phyloP scores from a whole-genome alignment of 108 stramenopile species.

The Cyclostephanos tholiformis region DNA sequence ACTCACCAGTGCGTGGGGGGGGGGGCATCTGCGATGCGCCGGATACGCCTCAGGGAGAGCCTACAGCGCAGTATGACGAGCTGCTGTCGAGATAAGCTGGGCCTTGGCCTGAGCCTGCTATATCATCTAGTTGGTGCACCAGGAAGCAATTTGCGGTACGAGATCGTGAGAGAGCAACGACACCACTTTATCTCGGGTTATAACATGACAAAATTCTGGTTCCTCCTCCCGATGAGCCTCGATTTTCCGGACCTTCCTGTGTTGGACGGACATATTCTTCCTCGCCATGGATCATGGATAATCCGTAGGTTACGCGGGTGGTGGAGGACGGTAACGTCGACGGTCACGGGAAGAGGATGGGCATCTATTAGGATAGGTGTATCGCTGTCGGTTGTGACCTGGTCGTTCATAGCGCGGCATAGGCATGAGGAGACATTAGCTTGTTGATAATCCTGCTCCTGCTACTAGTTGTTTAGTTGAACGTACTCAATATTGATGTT shows the following conservation, averaged over 20 bases:
- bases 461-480: no score
- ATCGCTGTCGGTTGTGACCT: no score
- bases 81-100: slow-evolving; percentile 42
- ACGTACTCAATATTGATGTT: no score
- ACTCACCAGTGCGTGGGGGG: slow-evolving; percentile 25
- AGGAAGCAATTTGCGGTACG: slow-evolving; percentile 49
- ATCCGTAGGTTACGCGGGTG: no score
- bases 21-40: slow-evolving; percentile 30
- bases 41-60: slow-evolving; percentile 33
- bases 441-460: no score
- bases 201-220: slow-evolving; percentile 49
- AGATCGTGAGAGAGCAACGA: slow-evolving; percentile 29
- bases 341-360: no score
- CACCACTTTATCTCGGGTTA: background rate
- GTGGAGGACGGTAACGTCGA: no score
- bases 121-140: slow-evolving; percentile 57
- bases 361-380: no score
- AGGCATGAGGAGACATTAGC: no score
- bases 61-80: slow-evolving; percentile 45
- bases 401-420: no score
- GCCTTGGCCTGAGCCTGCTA: slow-evolving; percentile 51
- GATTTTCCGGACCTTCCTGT: slow-evolving; percentile 46
- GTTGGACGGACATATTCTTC: no score
- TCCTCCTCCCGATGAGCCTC: slow-evolving; percentile 39
- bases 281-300: no score